Percentiles rank a stretch among this genome's conserved stretches.
These are phyloP conservation scores for Zhuliangozyma blackwelliae DNA, from an alignment of 1,139 yeast genomes.

Conservation along the genomic window DNA sequence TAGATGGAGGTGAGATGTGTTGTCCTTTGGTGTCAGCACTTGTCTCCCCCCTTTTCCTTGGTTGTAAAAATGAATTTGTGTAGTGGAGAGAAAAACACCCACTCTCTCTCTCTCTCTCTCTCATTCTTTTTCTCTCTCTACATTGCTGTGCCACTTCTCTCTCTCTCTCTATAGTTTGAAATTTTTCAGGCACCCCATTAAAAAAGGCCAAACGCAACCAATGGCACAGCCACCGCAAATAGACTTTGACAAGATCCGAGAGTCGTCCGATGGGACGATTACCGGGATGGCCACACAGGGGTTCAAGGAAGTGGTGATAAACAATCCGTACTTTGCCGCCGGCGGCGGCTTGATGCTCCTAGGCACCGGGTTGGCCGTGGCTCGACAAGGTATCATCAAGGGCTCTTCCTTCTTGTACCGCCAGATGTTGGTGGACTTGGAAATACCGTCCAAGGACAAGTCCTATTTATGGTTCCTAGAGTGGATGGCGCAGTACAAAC, in stretches of 20 bases:
- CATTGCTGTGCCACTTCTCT: no score
- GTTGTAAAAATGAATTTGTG: no score
- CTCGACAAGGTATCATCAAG: slow-evolving; percentile 64
- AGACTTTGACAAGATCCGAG: slow-evolving; percentile 35
- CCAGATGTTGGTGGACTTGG: slow-evolving; percentile 84
- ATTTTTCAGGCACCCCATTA: no score
- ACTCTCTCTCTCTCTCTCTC: no score
- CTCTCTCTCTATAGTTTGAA: no score
- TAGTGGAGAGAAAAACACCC: no score
- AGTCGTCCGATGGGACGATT: slow-evolving; percentile 36
- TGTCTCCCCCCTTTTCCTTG: no score
- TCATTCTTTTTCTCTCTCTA: no score
- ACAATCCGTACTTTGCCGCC: slow-evolving; percentile 93
- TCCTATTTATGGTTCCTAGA: slow-evolving; percentile 92
- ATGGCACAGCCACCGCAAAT: slow-evolving; percentile 15
- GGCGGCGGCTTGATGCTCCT: slow-evolving; percentile 95
- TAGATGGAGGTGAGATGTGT: no score
- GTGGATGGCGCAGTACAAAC: slow-evolving; percentile 88
- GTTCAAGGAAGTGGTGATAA: slow-evolving; percentile 53
- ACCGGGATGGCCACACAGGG: slow-evolving; percentile 33
- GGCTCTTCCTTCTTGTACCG: slow-evolving; percentile 69
- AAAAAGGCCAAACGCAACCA: not conserved
- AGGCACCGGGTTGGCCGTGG: slow-evolving; percentile 81
- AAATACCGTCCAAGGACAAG: slow-evolving; percentile 90
- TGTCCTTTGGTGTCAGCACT: no score